A percentile compares a stretch with the other conserved stretches of the same genome.
These are phyloP conservation scores for Heterobasidion occidentale DNA, from an alignment of 1,284 basidiomycete genomes.

Conservation along the genomic window DNA sequence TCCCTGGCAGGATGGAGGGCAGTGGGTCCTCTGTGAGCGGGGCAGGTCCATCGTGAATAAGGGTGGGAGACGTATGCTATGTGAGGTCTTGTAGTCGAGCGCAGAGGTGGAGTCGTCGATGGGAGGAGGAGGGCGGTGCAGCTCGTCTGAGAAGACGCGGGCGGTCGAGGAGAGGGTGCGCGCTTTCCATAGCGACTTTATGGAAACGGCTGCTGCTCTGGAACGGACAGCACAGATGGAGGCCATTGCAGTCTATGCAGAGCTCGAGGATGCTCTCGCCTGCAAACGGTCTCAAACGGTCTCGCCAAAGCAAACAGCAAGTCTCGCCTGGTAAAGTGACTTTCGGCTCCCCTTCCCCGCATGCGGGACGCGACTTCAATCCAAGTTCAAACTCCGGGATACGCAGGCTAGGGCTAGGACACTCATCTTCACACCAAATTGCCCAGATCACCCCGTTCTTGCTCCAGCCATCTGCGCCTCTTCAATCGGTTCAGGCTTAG, in stretches of 20 bases:
- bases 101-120: constrained; percentile 92
- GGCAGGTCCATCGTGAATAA: constrained; percentile 72
- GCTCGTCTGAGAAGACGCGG: constrained; percentile 18
- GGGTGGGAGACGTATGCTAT: constrained; percentile 67
- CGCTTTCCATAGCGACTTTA: constrained; percentile 4
- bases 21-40: constrained; percentile 26
- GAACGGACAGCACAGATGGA: constrained; percentile 10
- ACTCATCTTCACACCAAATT: no score
- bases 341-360: background rate
- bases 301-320: background rate
- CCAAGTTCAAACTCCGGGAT: no score
- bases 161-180: constrained; percentile 28
- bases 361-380: background rate
- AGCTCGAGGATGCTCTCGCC: background rate
- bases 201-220: constrained; percentile 5
- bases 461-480: no score
- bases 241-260: background rate
- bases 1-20: constrained; percentile 19
- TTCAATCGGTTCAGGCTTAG: no score
- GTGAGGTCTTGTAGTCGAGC: constrained; percentile 84
- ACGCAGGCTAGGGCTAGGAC: no score
- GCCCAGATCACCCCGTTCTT: no score
- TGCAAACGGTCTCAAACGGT: background rate
- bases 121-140: constrained; percentile 54
- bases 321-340: background rate